Conservation (phyloP, 179 eudicot species). For the Drosera spatulata region DNA sequence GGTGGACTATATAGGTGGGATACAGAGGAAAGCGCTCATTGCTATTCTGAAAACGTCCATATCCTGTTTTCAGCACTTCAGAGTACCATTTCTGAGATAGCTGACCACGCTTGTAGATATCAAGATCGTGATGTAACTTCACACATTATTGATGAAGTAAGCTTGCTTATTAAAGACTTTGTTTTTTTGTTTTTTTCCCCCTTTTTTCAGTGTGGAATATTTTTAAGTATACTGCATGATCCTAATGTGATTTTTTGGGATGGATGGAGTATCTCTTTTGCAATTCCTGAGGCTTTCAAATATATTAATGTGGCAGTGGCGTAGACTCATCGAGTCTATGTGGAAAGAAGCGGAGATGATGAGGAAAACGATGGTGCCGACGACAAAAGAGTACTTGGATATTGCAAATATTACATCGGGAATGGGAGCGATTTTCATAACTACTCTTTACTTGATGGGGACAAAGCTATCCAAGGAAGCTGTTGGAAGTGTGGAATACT, state of each 20-base stretch:
- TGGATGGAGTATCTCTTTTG: too few relatives aligned
- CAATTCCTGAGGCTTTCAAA: neutral
- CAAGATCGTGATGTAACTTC: conserved; percentile 52
- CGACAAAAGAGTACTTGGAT: conserved; percentile 66
- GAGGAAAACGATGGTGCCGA: conserved; percentile 38
- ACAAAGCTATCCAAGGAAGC: conserved; percentile 53
- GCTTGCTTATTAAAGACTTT: too few relatives aligned
- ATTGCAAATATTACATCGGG: conserved; percentile 73
- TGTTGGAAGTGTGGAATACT: conserved; percentile 35
- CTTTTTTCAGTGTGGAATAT: too few relatives aligned
- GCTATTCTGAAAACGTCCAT: conserved; percentile 60
- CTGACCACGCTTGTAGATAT: conserved; percentile 38
- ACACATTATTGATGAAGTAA: conserved; percentile 60
- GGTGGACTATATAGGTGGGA: conserved; percentile 91
- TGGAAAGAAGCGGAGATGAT: conserved; percentile 62
- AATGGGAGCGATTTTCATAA: conserved; percentile 85
- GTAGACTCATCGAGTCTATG: conserved; percentile 57
- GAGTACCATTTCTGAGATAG: conserved; percentile 48
- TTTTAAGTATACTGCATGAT: too few relatives aligned
- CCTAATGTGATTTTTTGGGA: too few relatives aligned
- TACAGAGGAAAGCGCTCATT: conserved; percentile 23
- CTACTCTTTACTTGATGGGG: conserved; percentile 65
- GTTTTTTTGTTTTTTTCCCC: too few relatives aligned
- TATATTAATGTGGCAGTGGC: conserved; percentile 54
- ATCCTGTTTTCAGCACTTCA: conserved; percentile 61